Evolutionary conservation across 331 rosid genomes (phyloP).

Genomic region (Phaseolus coccineus): DNA sequence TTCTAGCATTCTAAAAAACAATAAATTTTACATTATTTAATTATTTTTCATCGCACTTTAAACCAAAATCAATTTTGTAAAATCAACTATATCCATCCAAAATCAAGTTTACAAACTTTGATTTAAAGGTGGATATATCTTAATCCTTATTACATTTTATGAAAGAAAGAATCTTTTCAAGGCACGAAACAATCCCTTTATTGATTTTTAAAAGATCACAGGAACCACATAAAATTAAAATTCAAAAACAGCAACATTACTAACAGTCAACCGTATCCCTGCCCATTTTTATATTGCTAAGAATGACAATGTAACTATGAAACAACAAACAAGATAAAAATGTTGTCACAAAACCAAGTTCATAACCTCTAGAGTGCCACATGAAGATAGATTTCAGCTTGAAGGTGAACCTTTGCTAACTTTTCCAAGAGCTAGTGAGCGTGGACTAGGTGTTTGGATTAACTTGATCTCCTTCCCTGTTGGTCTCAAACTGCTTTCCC

Average conservation of each 20-base stretch:
- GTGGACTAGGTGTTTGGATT: conserved; percentile 60
- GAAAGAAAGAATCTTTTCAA: background rate
- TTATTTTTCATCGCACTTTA: background rate
- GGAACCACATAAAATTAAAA: conserved; percentile 20
- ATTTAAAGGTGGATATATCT: background rate
- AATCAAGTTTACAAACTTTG: background rate
- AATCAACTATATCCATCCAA: background rate
- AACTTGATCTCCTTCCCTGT: conserved; percentile 51
- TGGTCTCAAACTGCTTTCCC: conserved; percentile 60
- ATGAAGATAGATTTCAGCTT: conserved; percentile 21
- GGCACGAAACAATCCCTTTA: background rate
- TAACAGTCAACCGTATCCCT: conserved; percentile 39
- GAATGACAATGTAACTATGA: conserved; percentile 25
- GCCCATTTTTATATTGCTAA: conserved; percentile 50
- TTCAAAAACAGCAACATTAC: conserved; percentile 21
- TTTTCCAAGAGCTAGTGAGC: conserved; percentile 55
- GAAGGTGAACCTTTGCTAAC: conserved; percentile 49
- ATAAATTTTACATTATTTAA: no score
- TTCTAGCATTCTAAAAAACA: no score
- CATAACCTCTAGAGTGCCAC: conserved; percentile 68
- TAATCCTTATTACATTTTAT: background rate
- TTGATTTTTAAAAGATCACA: background rate
- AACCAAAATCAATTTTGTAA: background rate
- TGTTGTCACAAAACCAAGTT: conserved; percentile 41
- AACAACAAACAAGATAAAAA: conserved; percentile 43